A percentile compares a stretch with the other conserved stretches of the same genome.
These are phyloP conservation scores for Bocquillonia castaneifolia DNA, from an alignment of 441 rosid genomes.

Conservation along the genomic window DNA sequence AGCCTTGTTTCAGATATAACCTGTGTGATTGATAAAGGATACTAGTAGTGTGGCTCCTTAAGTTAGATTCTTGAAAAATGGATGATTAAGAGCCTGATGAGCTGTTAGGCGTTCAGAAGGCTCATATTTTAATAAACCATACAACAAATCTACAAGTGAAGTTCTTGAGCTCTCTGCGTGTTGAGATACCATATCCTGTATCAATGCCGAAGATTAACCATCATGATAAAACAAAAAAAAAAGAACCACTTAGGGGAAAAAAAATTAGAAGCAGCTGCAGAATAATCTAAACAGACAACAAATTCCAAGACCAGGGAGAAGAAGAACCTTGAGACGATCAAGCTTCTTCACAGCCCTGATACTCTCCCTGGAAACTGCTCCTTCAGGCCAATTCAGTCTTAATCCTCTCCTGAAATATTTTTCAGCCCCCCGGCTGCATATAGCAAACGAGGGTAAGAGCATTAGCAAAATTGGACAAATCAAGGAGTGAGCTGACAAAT, in stretches of 20 bases:
- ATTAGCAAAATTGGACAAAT: not conserved
- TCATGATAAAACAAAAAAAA: not conserved
- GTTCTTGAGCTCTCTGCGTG: conserved; percentile 41
- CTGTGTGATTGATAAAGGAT: not conserved
- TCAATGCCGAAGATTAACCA: not conserved
- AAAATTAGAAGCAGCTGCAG: not conserved
- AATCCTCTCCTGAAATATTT: conserved; percentile 61
- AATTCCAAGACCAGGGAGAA: too few species aligned
- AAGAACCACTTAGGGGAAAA: too few species aligned
- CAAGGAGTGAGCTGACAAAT: not conserved
- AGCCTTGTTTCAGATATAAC: not conserved
- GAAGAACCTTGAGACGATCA: conserved; percentile 52
- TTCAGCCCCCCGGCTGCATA: conserved; percentile 60
- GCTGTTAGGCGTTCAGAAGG: conserved; percentile 75
- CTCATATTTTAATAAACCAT: conserved; percentile 52
- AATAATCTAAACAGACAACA: not conserved
- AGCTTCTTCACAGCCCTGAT: conserved; percentile 79
- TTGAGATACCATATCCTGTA: conserved; percentile 53
- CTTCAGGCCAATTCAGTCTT: conserved; percentile 79
- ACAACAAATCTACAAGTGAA: conserved; percentile 44
- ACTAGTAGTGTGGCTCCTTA: conserved; percentile 11
- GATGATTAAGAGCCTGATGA: conserved; percentile 55
- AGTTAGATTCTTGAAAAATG: conserved; percentile 45
- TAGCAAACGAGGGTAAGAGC: not conserved
- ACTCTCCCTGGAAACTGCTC: conserved; percentile 73